These are phyloP conservation scores for Luzula sylvatica DNA, from an alignment of 176 grass and related monocot species.

Conservation along the genomic window DNA sequence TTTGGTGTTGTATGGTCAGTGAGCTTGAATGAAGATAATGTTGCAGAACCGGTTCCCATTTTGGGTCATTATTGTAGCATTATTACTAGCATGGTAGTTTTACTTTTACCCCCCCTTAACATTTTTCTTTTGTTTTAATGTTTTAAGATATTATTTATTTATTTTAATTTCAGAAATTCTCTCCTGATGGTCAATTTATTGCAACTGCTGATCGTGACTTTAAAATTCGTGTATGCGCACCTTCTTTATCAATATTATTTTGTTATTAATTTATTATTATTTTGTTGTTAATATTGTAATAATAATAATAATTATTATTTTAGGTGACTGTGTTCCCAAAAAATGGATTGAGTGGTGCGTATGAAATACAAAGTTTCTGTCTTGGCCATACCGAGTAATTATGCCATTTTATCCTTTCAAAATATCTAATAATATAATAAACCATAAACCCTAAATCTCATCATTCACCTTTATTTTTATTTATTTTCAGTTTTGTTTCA, in stretches of 20 bases:
- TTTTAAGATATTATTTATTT: background rate
- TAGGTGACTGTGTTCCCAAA: conserved; percentile 74
- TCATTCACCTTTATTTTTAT: background rate
- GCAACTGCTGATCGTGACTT: conserved; percentile 81
- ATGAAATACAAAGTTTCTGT: conserved; percentile 96
- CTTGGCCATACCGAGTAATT: conserved; percentile 93
- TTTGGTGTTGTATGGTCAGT: conserved; percentile 79
- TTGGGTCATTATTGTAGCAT: conserved; percentile 95
- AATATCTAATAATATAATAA: background rate
- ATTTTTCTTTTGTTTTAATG: background rate
- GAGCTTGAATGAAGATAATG: conserved; percentile 23
- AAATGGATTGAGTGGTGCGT: conserved; percentile 43
- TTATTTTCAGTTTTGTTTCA: conserved; percentile 56
- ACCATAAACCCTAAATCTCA: background rate
- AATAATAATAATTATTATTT: background rate
- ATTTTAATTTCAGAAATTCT: conserved; percentile 57
- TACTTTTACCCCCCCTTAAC: background rate
- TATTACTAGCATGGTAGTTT: conserved; percentile 78
- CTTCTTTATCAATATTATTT: conserved; percentile 9
- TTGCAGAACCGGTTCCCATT: conserved; percentile 53
- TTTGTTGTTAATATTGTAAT: background rate
- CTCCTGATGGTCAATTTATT: conserved; percentile 81
- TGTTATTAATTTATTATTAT: no score
- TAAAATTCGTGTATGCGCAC: conserved; percentile 75
- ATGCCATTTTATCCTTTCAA: conserved; percentile 13